phyloP scores from a whole-genome alignment of 495 filamentous ascomycete genomes.

The Lasiosphaeria hispida region DNA sequence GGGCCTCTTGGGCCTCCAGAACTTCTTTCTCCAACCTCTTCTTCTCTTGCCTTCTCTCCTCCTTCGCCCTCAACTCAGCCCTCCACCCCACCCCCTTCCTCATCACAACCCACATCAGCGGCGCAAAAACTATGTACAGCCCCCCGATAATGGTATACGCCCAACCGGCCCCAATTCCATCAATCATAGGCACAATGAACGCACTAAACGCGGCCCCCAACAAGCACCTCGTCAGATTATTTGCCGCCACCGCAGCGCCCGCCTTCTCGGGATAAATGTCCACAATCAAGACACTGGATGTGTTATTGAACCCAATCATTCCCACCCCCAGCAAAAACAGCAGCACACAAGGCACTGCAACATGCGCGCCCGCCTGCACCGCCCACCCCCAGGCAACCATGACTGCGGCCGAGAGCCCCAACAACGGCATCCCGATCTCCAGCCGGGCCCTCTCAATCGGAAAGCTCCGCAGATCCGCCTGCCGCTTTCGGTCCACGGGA shows the following conservation, averaged over 20 bases:
- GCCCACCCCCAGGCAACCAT: constrained; percentile 60
- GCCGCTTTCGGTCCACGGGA: constrained; percentile 42
- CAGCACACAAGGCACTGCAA: constrained; percentile 51
- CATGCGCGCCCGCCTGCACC: constrained; percentile 31
- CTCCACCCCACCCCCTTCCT: constrained; percentile 41
- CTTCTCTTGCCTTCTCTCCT: constrained; percentile 14
- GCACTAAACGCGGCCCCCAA: constrained; percentile 67
- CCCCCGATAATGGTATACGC: constrained; percentile 64
- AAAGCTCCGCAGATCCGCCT: constrained; percentile 52
- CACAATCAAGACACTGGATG: constrained; percentile 55
- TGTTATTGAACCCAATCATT: constrained; percentile 51
- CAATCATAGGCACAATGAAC: constrained; percentile 63
- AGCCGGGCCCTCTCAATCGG: constrained; percentile 67
- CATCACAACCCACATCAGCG: constrained; percentile 48
- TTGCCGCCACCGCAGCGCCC: constrained; percentile 65
- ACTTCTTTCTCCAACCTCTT: background rate
- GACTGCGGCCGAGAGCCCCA: constrained; percentile 36
- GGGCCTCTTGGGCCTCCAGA: background rate
- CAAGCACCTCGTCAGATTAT: constrained; percentile 66
- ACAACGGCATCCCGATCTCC: constrained; percentile 51
- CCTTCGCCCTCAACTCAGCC: constrained; percentile 18
- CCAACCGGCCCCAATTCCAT: constrained; percentile 65
- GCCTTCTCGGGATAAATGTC: constrained; percentile 63
- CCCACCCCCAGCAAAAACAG: constrained; percentile 53
- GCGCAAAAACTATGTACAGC: constrained; percentile 52